A percentile compares a stretch with the other conserved stretches of the same genome.
These are phyloP conservation scores for Francoa sonchifolia DNA, from an alignment of 441 rosid genomes.

Conservation along the genomic window DNA sequence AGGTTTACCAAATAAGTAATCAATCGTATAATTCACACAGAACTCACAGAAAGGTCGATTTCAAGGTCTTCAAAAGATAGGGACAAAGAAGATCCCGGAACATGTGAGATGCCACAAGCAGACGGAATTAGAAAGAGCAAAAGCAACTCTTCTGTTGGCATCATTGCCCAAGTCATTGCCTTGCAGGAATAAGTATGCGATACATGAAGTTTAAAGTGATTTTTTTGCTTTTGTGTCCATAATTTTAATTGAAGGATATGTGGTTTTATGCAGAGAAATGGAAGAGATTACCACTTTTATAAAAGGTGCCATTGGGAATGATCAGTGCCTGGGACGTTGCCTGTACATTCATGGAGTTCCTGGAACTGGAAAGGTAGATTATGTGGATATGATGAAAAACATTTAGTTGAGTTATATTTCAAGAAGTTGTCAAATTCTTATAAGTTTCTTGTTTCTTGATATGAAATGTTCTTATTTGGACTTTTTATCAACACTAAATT, in stretches of 20 bases:
- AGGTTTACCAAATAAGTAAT: slow-evolving; percentile 3
- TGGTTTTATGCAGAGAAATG: slow-evolving; percentile 48
- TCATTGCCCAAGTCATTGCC: slow-evolving; percentile 77
- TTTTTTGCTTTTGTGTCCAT: not conserved
- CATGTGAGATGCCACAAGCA: slow-evolving; percentile 77
- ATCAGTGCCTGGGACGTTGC: slow-evolving; percentile 86
- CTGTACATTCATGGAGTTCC: slow-evolving; percentile 97
- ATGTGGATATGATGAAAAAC: slow-evolving; percentile 1
- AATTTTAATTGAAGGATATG: slow-evolving; percentile 4
- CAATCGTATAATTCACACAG: slow-evolving; percentile 23
- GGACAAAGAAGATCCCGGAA: slow-evolving; percentile 77
- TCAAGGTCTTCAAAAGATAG: slow-evolving; percentile 81
- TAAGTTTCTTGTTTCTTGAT: not conserved
- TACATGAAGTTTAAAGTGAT: not conserved
- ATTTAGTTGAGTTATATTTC: not conserved
- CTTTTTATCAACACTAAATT: slow-evolving; percentile 10
- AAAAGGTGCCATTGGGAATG: slow-evolving; percentile 73
- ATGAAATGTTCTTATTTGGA: slow-evolving; percentile 7
- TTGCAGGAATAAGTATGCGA: slow-evolving; percentile 64
- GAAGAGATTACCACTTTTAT: slow-evolving; percentile 73
- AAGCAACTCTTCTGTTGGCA: slow-evolving; percentile 69
- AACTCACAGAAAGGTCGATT: slow-evolving; percentile 63
- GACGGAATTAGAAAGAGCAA: slow-evolving; percentile 84
- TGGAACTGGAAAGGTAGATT: slow-evolving; percentile 86
- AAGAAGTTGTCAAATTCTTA: slow-evolving; percentile 1